Evolutionary conservation across 2,329 filamentous ascomycete species (phyloP), one percentile per base, ranked within the genome.

Genomic region (Fusarium decemcellulare): DNA sequence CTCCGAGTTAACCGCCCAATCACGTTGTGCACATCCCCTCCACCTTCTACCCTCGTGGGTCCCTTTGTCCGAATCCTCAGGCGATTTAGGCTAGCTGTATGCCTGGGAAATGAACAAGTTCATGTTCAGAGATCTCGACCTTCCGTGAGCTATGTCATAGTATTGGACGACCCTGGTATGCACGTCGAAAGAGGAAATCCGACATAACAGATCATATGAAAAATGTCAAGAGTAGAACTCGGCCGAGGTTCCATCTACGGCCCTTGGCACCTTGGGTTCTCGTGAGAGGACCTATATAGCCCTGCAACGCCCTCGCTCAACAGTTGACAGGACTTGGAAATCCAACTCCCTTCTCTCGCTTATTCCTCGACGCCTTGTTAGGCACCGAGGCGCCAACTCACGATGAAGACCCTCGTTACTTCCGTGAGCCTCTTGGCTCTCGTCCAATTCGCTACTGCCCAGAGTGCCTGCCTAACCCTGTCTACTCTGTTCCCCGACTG

Each of bases 401-500:
- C 8, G 34, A 63, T 63, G 61, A 63, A 58, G 50, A 54, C 18
- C 11, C 30, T 37, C 8, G 34, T 59, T n/a, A 30, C 42, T 12
- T 18, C 55, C 11, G 14, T 54, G 61, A 52, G 67, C 61, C 44
- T 73, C 9, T 32, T 73, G 66, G 72, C 71, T 56, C 61, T 75
- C 34, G 55, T 63, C 14, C 58, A 56, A 11, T 16, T 70, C 48
- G 73, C 63, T 18, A 60, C 44, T 8, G 72, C 61, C 12, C 70
- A 72, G 30, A 43, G 59, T 23, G 68, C 55, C 9, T 72, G 73
- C 39, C 34, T 67, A 16, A 58, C 60, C 59, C 61, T 74, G n/a
- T 72, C 72, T 2, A 72, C 61, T 14, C 43, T 64, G 12, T 73
- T 74, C 57, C 73, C 73, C 8, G 57, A 36, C 34, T 74, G 73